These are phyloP conservation scores for Neophaeococcomyces mojaviensis DNA, from an alignment of 2,329 filamentous ascomycete genomes.

Conservation along the genomic window DNA sequence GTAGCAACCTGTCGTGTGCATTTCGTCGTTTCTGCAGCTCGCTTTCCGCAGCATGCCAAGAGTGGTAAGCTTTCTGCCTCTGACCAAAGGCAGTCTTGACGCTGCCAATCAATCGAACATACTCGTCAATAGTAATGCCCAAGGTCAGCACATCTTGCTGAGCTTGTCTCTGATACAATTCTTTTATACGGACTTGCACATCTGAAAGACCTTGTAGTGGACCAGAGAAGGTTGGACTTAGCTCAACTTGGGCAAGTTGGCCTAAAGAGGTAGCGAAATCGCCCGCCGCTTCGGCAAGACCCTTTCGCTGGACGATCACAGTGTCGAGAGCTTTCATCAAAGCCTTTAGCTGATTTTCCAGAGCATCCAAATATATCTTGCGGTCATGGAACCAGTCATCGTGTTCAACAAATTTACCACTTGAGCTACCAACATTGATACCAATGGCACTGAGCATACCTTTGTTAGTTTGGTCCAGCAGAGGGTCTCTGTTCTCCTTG, in stretches of 20 bases:
- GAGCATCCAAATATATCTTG: conserved; percentile 84
- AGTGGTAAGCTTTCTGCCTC: conserved; percentile 90
- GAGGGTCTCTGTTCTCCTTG: conserved; percentile 83
- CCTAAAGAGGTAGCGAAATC: conserved; percentile 94
- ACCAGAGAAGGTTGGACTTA: conserved; percentile 78
- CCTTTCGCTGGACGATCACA: conserved; percentile 86
- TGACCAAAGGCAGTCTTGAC: conserved; percentile 90
- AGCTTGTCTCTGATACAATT: conserved; percentile 92
- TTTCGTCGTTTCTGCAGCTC: conserved; percentile 84
- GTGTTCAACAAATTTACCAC: conserved; percentile 87
- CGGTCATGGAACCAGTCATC: conserved; percentile 99
- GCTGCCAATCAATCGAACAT: conserved; percentile 89
- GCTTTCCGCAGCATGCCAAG: conserved; percentile 84
- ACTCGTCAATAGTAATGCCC: conserved; percentile 96
- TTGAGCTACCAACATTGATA: conserved; percentile 63
- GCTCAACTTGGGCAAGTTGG: conserved; percentile 81
- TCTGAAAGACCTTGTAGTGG: conserved; percentile 89
- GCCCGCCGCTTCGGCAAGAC: conserved; percentile 82
- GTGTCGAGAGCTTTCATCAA: conserved; percentile 89
- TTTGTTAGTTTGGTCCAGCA: conserved; percentile 74
- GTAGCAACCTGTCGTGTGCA: conserved; percentile 86
- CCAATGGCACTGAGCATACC: conserved; percentile 83
- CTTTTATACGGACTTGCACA: conserved; percentile 84
- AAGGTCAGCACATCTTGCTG: conserved; percentile 95
- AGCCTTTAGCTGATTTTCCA: conserved; percentile 84